phyloP scores from a whole-genome alignment of 148 eudicot species.

The Agrostemma githago region DNA sequence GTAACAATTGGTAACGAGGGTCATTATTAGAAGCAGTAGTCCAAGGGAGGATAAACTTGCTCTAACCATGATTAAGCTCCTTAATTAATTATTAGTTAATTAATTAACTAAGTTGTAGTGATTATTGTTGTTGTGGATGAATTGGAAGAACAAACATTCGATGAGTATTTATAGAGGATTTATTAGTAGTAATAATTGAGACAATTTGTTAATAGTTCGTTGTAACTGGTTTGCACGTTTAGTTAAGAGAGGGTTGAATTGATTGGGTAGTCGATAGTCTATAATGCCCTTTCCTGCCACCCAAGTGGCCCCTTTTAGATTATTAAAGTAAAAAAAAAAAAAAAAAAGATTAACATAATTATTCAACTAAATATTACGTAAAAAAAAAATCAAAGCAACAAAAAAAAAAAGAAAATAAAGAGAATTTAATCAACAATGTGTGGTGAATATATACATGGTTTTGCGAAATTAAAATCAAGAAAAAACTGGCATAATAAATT shows the following conservation, averaged over 20 bases:
- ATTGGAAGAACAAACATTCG: neutral
- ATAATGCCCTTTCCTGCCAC: neutral
- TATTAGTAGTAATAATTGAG: neutral
- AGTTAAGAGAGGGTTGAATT: neutral
- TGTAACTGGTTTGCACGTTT: neutral
- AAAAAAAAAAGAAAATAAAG: too few relatives aligned
- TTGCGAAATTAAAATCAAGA: too few relatives aligned
- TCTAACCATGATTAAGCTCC: constrained; percentile 10
- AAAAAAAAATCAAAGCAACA: too few relatives aligned
- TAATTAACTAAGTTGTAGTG: neutral
- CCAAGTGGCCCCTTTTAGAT: neutral
- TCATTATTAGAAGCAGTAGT: constrained; percentile 26
- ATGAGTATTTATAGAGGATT: neutral
- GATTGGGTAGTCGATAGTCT: neutral
- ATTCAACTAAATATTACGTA: too few relatives aligned
- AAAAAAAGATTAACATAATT: too few relatives aligned
- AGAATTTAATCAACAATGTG: too few relatives aligned
- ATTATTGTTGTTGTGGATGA: constrained; percentile 4
- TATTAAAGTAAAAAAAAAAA: too few relatives aligned
- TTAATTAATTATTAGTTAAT: neutral
- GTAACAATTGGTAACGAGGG: constrained; percentile 25
- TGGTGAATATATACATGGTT: too few relatives aligned
- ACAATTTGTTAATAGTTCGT: neutral
- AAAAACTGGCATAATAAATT: too few relatives aligned
- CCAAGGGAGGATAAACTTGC: constrained; percentile 15